Base-by-base conservation (phyloP, 257 asterid species). In the Coffea eugenioides region DNA sequence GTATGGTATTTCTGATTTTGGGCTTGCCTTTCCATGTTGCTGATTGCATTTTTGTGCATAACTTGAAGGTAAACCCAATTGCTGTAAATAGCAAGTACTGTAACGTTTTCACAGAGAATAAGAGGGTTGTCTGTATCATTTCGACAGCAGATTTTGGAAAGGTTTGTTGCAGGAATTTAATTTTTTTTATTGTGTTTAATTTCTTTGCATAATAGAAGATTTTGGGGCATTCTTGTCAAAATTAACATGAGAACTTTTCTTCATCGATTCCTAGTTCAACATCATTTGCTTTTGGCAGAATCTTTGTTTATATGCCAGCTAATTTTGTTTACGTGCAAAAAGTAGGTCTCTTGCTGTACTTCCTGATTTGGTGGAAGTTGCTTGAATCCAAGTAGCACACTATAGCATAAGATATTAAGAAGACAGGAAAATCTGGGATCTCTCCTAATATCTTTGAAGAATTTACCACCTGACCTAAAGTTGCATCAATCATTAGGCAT, bases 41-140 rank as follows among this genome's bases (percentile, higher is more conserved):
- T 79, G 72, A 75, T 66, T 67, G 16, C 70, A 68, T 27, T 25
- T 34, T 66, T 71, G 27, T 41, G n/a, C 27, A 51, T 21, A 2
- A 36, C 73, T 82, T 88, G 86, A 77, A 95, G 99, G 99, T 96
- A 73, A 96, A 96, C 80, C 99, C 99, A 76, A 94, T 96, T 84
- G 99, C 99, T 23, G 99, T 96, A 83, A 96, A 96, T 82, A 96
- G 99, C 97, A 92, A 96, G 90, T 96, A 96, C 82, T 96, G 98
- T 82, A 96, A 96, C 39, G 99, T 96, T 80, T 96, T 94, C 92
- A 94, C 98, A 3, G 99, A 94, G 92, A 96, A 96, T 82, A 96
- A 94, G 87, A 95, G 99, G 68, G 95, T 80, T 31, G 93, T 92
- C 31, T 86, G 95, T 84, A 71, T 92, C 81, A 89, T 96, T 85